Conservation (phyloP, 75 land plant species). For the Pinus tabuliformis region DNA sequence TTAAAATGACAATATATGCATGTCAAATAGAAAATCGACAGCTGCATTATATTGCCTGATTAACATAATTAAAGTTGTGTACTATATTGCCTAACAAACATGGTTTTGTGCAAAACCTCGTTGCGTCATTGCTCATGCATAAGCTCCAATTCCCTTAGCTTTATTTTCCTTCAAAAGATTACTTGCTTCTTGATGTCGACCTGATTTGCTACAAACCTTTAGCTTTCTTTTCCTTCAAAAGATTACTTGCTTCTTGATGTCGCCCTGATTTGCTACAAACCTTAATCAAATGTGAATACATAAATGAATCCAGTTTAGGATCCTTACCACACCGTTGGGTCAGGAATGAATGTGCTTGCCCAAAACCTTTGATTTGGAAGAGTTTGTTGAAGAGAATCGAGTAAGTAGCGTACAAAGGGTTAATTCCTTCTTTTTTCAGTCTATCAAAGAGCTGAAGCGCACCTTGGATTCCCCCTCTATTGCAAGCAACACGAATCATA, state of each 20-base stretch:
- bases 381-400: not conserved
- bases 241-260: too few species aligned
- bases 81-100: not conserved
- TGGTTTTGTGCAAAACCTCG: not conserved
- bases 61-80: not conserved
- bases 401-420: not conserved
- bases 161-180: not conserved
- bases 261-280: too few species aligned
- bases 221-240: too few species aligned
- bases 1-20: not conserved
- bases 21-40: not conserved
- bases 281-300: not conserved
- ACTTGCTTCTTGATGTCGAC: not conserved
- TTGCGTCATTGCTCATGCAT: not conserved
- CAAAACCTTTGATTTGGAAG: not conserved
- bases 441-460: not conserved
- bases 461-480: not conserved
- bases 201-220: not conserved
- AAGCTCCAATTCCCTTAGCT: not conserved
- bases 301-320: not conserved
- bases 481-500: not conserved
- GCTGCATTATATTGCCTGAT: not conserved
- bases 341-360: not conserved
- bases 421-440: not conserved
- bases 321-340: not conserved